Conservation (phyloP, 2,329 filamentous ascomycete species). For the Penicillium fuscoglaucum region DNA sequence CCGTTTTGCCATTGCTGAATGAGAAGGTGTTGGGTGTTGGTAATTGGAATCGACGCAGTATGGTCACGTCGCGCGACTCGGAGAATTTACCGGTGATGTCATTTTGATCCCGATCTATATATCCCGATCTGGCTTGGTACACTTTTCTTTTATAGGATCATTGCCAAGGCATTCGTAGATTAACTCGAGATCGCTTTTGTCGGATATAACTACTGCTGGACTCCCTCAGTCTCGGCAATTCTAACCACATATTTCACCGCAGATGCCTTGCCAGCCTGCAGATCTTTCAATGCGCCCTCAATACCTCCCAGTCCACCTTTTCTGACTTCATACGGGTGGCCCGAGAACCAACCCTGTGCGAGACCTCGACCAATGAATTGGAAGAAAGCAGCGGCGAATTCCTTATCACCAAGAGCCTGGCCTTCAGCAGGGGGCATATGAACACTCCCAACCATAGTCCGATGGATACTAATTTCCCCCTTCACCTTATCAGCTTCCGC, state of each 20-base stretch:
- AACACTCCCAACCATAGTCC: constrained; percentile 40
- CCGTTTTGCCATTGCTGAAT: constrained; percentile 50
- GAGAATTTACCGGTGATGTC: constrained; percentile 17
- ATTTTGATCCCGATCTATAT: constrained; percentile 15
- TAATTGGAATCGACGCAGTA: neutral
- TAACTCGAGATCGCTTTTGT: neutral
- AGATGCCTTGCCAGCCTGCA: constrained; percentile 62
- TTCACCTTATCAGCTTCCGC: constrained; percentile 46
- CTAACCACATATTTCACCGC: constrained; percentile 65
- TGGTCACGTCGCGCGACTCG: neutral
- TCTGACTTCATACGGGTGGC: constrained; percentile 54
- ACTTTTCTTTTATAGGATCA: neutral
- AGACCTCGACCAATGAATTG: constrained; percentile 49
- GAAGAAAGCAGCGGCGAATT: constrained; percentile 51
- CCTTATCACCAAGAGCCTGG: constrained; percentile 32
- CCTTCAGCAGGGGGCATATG: constrained; percentile 25
- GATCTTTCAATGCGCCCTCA: constrained; percentile 53
- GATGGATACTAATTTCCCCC: constrained; percentile 36
- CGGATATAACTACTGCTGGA: constrained; percentile 4
- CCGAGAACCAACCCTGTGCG: constrained; percentile 51
- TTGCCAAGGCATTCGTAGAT: neutral
- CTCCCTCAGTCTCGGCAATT: constrained; percentile 51
- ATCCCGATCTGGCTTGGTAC: constrained; percentile 8
- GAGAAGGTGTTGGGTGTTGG: neutral
- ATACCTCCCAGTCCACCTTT: constrained; percentile 57